phyloP scores from a whole-genome alignment of 495 filamentous ascomycete species.

The Pseudoneurospora amorphoporcata region DNA sequence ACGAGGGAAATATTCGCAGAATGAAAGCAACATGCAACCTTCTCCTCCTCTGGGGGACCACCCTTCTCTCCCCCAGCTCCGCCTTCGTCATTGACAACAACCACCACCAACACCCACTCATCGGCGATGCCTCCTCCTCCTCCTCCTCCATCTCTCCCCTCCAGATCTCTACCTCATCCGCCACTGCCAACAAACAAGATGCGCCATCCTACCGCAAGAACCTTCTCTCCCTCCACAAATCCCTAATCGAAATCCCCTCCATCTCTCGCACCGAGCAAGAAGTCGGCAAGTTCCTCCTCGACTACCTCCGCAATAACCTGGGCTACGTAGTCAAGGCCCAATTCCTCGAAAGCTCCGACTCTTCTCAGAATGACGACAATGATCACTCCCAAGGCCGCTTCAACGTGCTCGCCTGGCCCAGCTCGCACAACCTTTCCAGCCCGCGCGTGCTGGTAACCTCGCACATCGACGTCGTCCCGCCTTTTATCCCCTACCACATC shows the following conservation, averaged over 20 bases:
- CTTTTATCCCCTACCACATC: slow-evolving; percentile 57
- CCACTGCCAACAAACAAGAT: background rate
- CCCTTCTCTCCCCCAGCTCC: background rate
- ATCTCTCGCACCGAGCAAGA: slow-evolving; percentile 63
- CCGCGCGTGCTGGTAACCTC: slow-evolving; percentile 63
- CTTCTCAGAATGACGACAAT: slow-evolving; percentile 3
- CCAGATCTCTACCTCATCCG: background rate
- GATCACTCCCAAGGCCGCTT: slow-evolving; percentile 34
- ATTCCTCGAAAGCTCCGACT: slow-evolving; percentile 48
- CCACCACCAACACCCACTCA: background rate
- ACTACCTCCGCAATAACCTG: slow-evolving; percentile 42
- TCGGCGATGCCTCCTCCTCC: background rate
- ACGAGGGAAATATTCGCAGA: background rate
- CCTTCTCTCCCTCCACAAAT: slow-evolving; percentile 68
- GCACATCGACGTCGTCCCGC: slow-evolving; percentile 64
- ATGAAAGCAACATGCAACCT: background rate
- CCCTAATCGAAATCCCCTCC: slow-evolving; percentile 65
- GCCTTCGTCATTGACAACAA: background rate
- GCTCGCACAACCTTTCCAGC: slow-evolving; percentile 12
- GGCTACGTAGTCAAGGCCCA: slow-evolving; percentile 49
- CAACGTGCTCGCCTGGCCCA: slow-evolving; percentile 74
- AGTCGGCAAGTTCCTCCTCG: slow-evolving; percentile 56
- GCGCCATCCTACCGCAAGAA: slow-evolving; percentile 28
- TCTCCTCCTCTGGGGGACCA: background rate
- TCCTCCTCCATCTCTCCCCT: background rate